Conservation (phyloP, 768 basidiomycete genomes). For the Rhizopogon roseolus region DNA sequence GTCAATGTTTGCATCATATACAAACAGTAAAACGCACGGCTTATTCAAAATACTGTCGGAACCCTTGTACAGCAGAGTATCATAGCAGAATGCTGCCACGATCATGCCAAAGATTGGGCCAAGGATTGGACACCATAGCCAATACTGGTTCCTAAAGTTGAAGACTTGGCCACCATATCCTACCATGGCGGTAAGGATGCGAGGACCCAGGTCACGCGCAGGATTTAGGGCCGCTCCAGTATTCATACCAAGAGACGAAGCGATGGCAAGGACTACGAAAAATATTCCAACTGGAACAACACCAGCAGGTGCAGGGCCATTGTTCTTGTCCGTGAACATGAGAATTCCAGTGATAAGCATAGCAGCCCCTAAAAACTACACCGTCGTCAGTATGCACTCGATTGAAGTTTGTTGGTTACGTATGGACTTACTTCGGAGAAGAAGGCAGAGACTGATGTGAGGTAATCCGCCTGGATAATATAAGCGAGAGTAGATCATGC, state of each 20-base stretch:
- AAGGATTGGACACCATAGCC: constrained; percentile 59
- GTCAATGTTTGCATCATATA: not conserved
- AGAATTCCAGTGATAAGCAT: constrained; percentile 47
- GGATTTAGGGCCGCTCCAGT: constrained; percentile 61
- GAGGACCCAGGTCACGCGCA: constrained; percentile 59
- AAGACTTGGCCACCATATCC: constrained; percentile 43
- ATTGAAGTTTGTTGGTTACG: not conserved
- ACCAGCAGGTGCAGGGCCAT: constrained; percentile 42
- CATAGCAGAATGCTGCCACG: constrained; percentile 47
- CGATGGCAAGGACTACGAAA: constrained; percentile 47
- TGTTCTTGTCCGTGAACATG: constrained; percentile 47
- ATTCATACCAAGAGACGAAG: constrained; percentile 48
- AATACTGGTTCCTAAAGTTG: constrained; percentile 44
- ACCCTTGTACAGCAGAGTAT: constrained; percentile 46
- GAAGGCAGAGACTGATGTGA: constrained; percentile 35
- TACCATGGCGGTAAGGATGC: constrained; percentile 57
- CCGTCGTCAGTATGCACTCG: not conserved
- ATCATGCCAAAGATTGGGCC: constrained; percentile 50
- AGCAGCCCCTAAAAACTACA: constrained; percentile 44
- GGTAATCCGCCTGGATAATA: constrained; percentile 22
- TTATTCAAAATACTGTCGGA: constrained; percentile 43
- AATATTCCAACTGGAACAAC: constrained; percentile 49
- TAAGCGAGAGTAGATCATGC: not conserved
- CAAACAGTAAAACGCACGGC: constrained; percentile 27
- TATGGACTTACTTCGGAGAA: constrained; percentile 29